These are phyloP conservation scores for Saccharomycopsis babjevae DNA, from an alignment of 805 yeast species.

Conservation along the genomic window DNA sequence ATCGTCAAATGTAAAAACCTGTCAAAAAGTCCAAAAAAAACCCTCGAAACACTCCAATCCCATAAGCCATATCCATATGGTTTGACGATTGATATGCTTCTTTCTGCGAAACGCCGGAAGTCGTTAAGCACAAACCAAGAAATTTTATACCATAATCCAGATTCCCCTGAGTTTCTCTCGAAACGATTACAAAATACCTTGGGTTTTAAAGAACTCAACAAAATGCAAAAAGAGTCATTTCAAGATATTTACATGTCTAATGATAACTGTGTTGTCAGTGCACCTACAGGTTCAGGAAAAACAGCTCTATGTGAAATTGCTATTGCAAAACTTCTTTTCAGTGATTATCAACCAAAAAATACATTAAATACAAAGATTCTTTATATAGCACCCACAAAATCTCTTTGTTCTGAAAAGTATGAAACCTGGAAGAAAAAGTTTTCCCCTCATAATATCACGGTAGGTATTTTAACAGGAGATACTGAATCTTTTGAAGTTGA, in stretches of 20 bases:
- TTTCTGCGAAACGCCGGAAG: too few species aligned
- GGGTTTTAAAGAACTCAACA: slow-evolving; percentile 28
- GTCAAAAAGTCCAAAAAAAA: background rate
- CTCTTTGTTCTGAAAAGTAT: slow-evolving; percentile 42
- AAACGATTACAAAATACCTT: background rate
- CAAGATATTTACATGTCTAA: slow-evolving; percentile 26
- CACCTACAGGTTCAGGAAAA: slow-evolving; percentile 56
- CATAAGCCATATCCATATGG: too few species aligned
- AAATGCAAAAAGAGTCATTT: slow-evolving; percentile 42
- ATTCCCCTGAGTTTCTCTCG: background rate
- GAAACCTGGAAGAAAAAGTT: slow-evolving; percentile 38
- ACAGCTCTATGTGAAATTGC: slow-evolving; percentile 47
- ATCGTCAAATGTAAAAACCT: background rate
- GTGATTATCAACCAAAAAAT: slow-evolving; percentile 22
- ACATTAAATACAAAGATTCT: slow-evolving; percentile 27
- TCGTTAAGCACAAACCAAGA: too few species aligned
- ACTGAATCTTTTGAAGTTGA: slow-evolving; percentile 37
- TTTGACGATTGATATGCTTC: too few species aligned
- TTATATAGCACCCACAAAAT: slow-evolving; percentile 53
- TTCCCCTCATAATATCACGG: slow-evolving; percentile 29
- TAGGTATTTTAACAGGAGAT: slow-evolving; percentile 47
- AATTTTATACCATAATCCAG: background rate
- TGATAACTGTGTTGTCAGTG: slow-evolving; percentile 37
- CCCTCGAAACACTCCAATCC: too few species aligned
- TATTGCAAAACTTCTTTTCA: slow-evolving; percentile 28